These are phyloP conservation scores for Trichophyton benhamiae DNA, from an alignment of 2,329 filamentous ascomycete genomes.

Conservation along the genomic window DNA sequence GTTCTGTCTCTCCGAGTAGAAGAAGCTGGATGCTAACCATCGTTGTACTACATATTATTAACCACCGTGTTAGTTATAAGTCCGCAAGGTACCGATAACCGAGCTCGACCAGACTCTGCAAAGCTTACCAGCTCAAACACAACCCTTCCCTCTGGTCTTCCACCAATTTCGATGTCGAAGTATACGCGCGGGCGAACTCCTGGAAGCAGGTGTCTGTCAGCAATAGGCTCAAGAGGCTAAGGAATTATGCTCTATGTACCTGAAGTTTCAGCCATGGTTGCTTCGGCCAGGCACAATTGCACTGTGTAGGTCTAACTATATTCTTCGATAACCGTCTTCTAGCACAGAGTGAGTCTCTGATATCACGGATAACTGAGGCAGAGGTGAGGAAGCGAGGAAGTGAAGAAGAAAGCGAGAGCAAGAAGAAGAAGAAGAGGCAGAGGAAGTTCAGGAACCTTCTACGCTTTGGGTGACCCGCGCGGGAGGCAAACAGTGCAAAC, in stretches of 20 bases:
- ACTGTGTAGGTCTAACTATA: conserved; percentile 1
- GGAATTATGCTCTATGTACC: conserved; percentile 15
- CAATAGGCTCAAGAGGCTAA: background rate
- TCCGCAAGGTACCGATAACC: background rate
- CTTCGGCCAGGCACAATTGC: background rate
- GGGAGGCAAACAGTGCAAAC: conserved; percentile 15
- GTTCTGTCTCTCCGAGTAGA: conserved; percentile 27
- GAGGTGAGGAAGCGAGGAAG: background rate
- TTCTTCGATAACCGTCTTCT: too few relatives aligned
- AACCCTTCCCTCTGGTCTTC: conserved; percentile 60
- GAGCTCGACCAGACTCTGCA: background rate
- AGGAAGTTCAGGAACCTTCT: conserved; percentile 32
- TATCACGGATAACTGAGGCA: too few relatives aligned
- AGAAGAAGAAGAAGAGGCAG: background rate
- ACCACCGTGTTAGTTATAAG: background rate
- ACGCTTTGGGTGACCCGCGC: conserved; percentile 14
- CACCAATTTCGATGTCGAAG: conserved; percentile 82
- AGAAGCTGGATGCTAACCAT: conserved; percentile 36
- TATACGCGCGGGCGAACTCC: conserved; percentile 58
- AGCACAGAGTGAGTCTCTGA: background rate
- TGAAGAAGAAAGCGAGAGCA: background rate
- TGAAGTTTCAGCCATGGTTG: conserved; percentile 26
- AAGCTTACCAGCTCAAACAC: conserved; percentile 65
- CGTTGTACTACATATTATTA: conserved; percentile 31
- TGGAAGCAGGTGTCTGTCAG: background rate